These are phyloP conservation scores for Linnemannia elongata DNA, from an alignment of 192 early-diverging fungal genomes.

Conservation along the genomic window DNA sequence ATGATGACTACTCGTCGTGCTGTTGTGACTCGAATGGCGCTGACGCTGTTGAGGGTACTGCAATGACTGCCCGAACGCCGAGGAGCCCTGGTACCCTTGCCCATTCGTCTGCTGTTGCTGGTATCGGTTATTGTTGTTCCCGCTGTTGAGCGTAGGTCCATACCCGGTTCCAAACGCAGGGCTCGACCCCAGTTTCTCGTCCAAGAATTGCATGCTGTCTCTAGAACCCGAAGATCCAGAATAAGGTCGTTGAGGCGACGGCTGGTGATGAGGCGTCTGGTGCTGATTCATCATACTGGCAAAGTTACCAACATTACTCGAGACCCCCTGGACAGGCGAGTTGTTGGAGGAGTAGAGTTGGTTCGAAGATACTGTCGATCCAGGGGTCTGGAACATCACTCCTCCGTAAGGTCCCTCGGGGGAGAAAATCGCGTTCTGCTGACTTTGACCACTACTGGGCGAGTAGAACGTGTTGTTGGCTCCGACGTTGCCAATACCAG, in stretches of 20 bases:
- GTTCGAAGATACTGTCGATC: constrained; percentile 14
- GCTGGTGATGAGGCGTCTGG: constrained; percentile 33
- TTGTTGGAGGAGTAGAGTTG: constrained; percentile 49
- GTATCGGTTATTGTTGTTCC: constrained; percentile 10
- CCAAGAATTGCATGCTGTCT: constrained; percentile 32
- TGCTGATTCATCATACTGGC: constrained; percentile 9
- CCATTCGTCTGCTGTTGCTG: constrained; percentile 41
- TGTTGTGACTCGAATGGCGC: constrained; percentile 55
- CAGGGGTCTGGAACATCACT: constrained; percentile 29
- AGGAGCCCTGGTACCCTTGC: constrained; percentile 18
- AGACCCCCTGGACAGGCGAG: constrained; percentile 47
- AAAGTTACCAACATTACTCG: constrained; percentile 19
- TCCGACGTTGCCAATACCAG: constrained; percentile 25
- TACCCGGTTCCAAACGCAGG: constrained; percentile 45
- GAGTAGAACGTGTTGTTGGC: constrained; percentile 33
- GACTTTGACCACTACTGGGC: constrained; percentile 13
- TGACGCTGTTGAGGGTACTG: constrained; percentile 50
- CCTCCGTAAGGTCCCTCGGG: constrained; percentile 49
- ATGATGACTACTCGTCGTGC: constrained; percentile 44
- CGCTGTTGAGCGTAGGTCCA: constrained; percentile 47
- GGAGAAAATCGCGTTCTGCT: constrained; percentile 31
- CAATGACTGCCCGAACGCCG: constrained; percentile 11
- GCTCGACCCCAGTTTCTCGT: constrained; percentile 32
- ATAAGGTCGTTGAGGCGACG: constrained; percentile 39
- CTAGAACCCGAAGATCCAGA: constrained; percentile 35